Percentiles rank a stretch among this genome's conserved stretches.
phyloP scores from a whole-genome alignment of 768 basidiomycete genomes.

The Termitomyces bulborhizus region DNA sequence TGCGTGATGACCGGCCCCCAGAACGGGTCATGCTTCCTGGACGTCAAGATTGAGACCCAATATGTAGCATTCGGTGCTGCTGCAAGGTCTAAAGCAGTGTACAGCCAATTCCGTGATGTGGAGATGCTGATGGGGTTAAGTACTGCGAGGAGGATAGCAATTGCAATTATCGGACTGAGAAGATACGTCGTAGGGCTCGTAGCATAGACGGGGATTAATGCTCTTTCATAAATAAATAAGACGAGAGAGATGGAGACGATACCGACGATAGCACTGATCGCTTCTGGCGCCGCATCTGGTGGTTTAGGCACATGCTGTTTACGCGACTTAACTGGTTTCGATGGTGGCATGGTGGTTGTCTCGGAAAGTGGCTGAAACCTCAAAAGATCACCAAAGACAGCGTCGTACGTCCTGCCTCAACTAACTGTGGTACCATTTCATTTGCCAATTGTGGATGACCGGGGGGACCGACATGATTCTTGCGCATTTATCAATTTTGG shows the following conservation, averaged over 20 bases:
- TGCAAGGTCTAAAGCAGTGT: constrained; percentile 35
- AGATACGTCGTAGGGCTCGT: constrained; percentile 46
- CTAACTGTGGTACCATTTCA: too few species aligned
- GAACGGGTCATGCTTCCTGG: constrained; percentile 43
- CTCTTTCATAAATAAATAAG: constrained; percentile 55
- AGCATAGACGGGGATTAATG: constrained; percentile 67
- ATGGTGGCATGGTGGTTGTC: constrained; percentile 8
- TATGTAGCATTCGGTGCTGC: constrained; percentile 59
- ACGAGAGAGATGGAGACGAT: constrained; percentile 43
- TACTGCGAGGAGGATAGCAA: constrained; percentile 30
- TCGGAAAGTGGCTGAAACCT: constrained; percentile 8
- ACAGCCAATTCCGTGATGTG: constrained; percentile 23
- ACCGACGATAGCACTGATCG: constrained; percentile 3
- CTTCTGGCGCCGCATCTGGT: constrained; percentile 2
- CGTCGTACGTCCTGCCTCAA: too few species aligned
- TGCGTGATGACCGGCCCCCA: constrained; percentile 60
- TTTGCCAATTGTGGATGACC: too few species aligned
- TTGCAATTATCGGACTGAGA: constrained; percentile 31
- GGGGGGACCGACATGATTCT: too few species aligned
- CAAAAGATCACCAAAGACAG: too few species aligned
- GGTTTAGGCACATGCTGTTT: constrained; percentile 2
- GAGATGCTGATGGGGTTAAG: constrained; percentile 33
- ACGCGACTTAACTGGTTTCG: constrained; percentile 1
- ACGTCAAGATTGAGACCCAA: constrained; percentile 56
- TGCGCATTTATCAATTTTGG: too few species aligned